phyloP scores from a whole-genome alignment of 2,329 filamentous ascomycete genomes.

The Calcarisporium arbuscula region DNA sequence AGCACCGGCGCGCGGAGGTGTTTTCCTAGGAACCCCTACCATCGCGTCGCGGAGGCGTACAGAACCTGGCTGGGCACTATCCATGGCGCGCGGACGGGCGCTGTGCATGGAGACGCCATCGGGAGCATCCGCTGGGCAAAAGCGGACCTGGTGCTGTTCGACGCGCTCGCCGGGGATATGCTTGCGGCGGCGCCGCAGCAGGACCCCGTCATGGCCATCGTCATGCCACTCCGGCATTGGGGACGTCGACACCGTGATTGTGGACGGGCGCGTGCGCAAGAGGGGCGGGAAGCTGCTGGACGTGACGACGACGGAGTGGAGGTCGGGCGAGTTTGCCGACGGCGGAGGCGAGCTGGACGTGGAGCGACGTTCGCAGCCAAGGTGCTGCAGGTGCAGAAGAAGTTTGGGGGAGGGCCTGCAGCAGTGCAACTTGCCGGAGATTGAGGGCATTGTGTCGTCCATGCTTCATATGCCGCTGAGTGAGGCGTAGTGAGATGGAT shows the following conservation, averaged over 20 bases:
- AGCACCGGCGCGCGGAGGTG: background rate
- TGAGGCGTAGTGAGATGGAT: no score
- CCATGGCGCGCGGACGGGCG: slow-evolving; percentile 36
- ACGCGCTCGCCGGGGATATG: slow-evolving; percentile 19
- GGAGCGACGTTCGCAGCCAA: no score
- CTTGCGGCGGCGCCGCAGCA: slow-evolving; percentile 10
- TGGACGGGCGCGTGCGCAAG: slow-evolving; percentile 42
- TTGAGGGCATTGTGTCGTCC: no score
- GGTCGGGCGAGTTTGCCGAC: no score
- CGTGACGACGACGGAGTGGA: no score
- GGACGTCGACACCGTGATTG: slow-evolving; percentile 42
- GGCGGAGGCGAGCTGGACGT: no score
- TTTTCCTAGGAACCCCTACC: background rate
- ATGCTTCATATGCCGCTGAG: no score
- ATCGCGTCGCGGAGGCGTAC: slow-evolving; percentile 33
- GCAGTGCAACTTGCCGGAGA: no score
- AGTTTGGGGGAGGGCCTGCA: no score
- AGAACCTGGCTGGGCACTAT: slow-evolving; percentile 45
- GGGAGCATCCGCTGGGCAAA: slow-evolving; percentile 39
- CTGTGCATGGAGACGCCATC: slow-evolving; percentile 33
- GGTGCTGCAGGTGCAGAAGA: no score
- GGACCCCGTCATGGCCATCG: slow-evolving; percentile 46
- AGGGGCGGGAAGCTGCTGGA: slow-evolving; percentile 27
- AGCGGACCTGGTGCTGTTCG: slow-evolving; percentile 44
- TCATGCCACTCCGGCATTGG: slow-evolving; percentile 45